phyloP scores from a whole-genome alignment of 2,329 filamentous ascomycete species.

The Penicillium polonicum region DNA sequence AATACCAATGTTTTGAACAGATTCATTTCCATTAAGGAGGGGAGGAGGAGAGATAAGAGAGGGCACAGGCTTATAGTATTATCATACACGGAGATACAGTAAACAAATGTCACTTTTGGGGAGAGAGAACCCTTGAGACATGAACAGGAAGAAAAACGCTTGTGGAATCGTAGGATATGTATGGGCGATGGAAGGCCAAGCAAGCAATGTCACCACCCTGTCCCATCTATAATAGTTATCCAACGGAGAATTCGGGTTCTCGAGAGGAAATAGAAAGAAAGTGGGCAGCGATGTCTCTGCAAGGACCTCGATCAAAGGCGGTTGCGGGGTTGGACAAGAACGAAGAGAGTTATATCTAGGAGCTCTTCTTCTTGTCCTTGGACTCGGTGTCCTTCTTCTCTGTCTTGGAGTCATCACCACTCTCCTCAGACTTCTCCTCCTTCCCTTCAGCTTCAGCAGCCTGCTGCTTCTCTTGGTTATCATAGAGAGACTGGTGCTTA shows the following conservation, averaged over 20 bases:
- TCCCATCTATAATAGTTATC: conserved; percentile 1
- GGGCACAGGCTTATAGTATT: conserved; percentile 4
- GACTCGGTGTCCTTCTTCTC: conserved; percentile 12
- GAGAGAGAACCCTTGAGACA: conserved; percentile 1
- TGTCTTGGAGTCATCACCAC: conserved; percentile 10
- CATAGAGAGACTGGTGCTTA: conserved; percentile 38
- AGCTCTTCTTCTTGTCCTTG: conserved; percentile 18
- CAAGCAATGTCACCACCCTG: conserved; percentile 1
- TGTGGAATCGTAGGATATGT: conserved; percentile 15
- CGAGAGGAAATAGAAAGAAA: not conserved
- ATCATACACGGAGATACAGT: conserved; percentile 17
- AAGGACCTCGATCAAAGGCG: not conserved
- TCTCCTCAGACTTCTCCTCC: conserved; percentile 20
- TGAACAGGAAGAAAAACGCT: conserved; percentile 11
- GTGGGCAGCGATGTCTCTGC: not conserved
- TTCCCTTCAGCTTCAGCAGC: not conserved
- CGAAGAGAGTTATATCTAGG: not conserved
- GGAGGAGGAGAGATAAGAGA: conserved; percentile 10
- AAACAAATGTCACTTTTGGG: conserved; percentile 16
- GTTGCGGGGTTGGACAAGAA: not conserved
- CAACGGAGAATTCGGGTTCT: not conserved
- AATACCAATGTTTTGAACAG: not conserved
- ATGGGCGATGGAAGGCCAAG: conserved; percentile 2
- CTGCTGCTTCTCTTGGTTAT: conserved; percentile 15
- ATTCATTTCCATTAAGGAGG: conserved; percentile 17